phyloP scores from a whole-genome alignment of 2,329 filamentous ascomycete species.

The Mycosphaerelloides madeirae region DNA sequence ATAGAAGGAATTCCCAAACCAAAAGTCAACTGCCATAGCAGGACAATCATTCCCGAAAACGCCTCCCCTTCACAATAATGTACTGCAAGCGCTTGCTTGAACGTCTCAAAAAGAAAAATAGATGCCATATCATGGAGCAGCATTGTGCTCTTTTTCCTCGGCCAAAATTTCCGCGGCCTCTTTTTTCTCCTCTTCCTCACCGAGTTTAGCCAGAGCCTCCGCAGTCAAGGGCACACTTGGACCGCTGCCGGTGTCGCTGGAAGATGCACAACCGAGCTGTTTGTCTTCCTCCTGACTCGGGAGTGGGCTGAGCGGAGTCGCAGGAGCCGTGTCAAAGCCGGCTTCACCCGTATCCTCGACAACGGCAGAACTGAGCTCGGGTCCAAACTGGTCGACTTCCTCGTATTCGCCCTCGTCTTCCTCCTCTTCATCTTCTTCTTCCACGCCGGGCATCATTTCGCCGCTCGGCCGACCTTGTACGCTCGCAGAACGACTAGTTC shows the following conservation, averaged over 20 bases:
- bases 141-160: constrained; percentile 1
- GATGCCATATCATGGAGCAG: not conserved
- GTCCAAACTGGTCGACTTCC: constrained; percentile 28
- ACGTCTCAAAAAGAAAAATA: constrained; percentile 1
- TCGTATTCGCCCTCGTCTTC: constrained; percentile 25
- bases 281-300: constrained; percentile 13
- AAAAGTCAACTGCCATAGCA: not conserved
- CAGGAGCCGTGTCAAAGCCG: constrained; percentile 9
- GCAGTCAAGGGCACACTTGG: constrained; percentile 26
- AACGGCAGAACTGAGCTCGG: constrained; percentile 10
- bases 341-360: constrained; percentile 5
- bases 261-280: constrained; percentile 1
- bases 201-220: constrained; percentile 29
- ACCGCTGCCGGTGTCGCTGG: not conserved
- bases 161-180: constrained; percentile 11
- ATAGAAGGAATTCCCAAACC: too few relatives aligned
- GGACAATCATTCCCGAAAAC: not conserved
- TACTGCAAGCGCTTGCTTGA: constrained; percentile 9
- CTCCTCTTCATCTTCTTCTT: constrained; percentile 31
- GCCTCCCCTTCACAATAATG: not conserved
- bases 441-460: constrained; percentile 61
- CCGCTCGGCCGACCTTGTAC: constrained; percentile 64
- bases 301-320: constrained; percentile 16
- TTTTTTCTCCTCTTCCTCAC: constrained; percentile 20
- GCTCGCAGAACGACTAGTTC: constrained; percentile 47